phyloP scores from a whole-genome alignment of 2,329 filamentous ascomycete genomes.

The Clarireedia homoeocarpa region DNA sequence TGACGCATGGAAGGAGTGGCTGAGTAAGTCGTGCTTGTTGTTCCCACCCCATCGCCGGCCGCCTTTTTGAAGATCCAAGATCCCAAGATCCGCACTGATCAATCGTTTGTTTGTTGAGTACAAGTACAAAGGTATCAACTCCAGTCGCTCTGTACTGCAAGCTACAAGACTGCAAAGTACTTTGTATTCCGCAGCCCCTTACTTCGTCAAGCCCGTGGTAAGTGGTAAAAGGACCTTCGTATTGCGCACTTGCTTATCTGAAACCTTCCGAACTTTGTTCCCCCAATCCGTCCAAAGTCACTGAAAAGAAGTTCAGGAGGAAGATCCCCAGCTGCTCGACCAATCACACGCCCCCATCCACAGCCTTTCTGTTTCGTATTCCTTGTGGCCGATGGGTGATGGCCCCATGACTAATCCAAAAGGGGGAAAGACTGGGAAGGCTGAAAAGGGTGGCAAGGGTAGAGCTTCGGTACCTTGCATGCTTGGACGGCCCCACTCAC shows the following conservation, averaged over 20 bases:
- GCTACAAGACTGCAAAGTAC: neutral
- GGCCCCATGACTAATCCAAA: too few relatives aligned
- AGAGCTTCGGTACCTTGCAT: constrained; percentile 7
- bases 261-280: neutral
- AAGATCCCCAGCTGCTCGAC: too few relatives aligned
- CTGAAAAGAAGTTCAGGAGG: too few relatives aligned
- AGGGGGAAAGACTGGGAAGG: too few relatives aligned
- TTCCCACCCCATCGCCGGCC: too few relatives aligned
- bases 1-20: neutral
- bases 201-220: too few relatives aligned
- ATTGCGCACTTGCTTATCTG: too few relatives aligned
- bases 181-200: too few relatives aligned
- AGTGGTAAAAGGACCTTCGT: too few relatives aligned
- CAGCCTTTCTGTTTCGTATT: neutral
- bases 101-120: constrained; percentile 3
- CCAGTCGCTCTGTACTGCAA: too few relatives aligned
- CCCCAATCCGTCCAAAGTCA: too few relatives aligned
- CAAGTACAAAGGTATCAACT: neutral
- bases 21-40: neutral
- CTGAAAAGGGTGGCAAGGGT: neutral
- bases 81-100: constrained; percentile 9
- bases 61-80: neutral
- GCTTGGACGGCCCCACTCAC: neutral
- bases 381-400: neutral
- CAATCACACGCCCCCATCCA: too few relatives aligned